Base-by-base conservation (phyloP, 139 green algal species). In the Yamagishiella unicocca region DNA sequence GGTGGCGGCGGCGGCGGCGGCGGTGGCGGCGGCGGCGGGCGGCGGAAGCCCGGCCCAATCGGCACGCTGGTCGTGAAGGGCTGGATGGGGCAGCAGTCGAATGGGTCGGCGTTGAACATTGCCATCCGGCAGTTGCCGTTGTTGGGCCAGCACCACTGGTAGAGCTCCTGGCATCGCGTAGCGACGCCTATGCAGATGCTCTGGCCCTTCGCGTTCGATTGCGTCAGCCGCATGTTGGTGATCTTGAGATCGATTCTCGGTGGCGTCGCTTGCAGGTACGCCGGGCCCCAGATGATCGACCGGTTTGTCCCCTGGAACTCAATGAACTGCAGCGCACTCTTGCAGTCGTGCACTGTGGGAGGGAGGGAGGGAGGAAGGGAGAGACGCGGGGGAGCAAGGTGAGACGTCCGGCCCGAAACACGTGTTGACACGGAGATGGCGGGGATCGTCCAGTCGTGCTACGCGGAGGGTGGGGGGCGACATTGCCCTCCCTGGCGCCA, bases 51-150 rank as follows among this genome's bases (percentile, higher is more conserved):
- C 17, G n/a, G n/a, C n/a, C n/a, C n/a, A n/a, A n/a, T n/a, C n/a
- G 66, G 66, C 33, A 74, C 6, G 37, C 27, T 38, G 27, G 29
- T 70, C 27, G 35, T 35, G 53, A 88, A 81, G 29, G 55, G 29
- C 24, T 53, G 50, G 40, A 88, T 31, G 22, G 83, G 83, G 71
- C 83, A 88, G 58, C 84, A 89, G 58, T 89, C 74, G 55, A 83
- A 83, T 1, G 73, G 73, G 45, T 82, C 84, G 4, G 40, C 62
- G 55, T 89, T 89, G 55, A 89, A 89, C 17, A 89, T 66, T 0
- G 84, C 84, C 58, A 84, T 6, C 73, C 33, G 54, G 73, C 84
- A 89, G 42, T 33, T 78, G 24, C 84, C 84, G 10, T 21, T 67
- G 5, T n/a, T 8, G 4, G 84, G 84, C 84, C 84, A 89, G 84